Conservation (phyloP, 495 filamentous ascomycete genomes). For the Neurospora discreta region DNA sequence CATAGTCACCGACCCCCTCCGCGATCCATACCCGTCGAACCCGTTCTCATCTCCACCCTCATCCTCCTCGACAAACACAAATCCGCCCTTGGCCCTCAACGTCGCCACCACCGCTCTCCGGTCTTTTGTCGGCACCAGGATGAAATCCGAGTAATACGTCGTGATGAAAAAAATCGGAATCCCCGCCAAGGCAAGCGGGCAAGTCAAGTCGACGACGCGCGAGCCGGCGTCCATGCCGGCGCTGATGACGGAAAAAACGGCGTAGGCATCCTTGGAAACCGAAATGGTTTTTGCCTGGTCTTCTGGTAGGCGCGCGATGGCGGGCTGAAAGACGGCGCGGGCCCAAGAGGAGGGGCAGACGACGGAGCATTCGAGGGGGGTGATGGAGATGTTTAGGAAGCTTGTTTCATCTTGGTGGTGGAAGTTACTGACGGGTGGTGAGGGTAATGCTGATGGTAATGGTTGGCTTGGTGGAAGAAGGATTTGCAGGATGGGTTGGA, state of each 20-base stretch:
- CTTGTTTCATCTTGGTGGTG: conserved; percentile 38
- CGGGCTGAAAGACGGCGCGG: conserved; percentile 59
- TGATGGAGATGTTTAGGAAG: conserved; percentile 90
- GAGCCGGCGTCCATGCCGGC: conserved; percentile 90
- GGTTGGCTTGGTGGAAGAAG: conserved; percentile 52
- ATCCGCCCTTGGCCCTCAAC: conserved; percentile 61
- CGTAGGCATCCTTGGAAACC: conserved; percentile 73
- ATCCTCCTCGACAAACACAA: conserved; percentile 58
- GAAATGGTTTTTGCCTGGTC: conserved; percentile 44
- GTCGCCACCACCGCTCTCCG: conserved; percentile 62
- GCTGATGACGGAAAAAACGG: conserved; percentile 78
- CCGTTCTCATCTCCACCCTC: conserved; percentile 14
- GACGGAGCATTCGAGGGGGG: conserved; percentile 84
- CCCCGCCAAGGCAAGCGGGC: conserved; percentile 79
- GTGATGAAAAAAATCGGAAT: conserved; percentile 98
- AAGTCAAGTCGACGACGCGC: conserved; percentile 83
- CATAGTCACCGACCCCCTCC: background rate
- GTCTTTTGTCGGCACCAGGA: conserved; percentile 71
- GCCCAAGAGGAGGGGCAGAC: conserved; percentile 71
- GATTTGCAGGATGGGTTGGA: conserved; percentile 76
- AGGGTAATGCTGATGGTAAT: conserved; percentile 1
- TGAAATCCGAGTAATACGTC: conserved; percentile 96
- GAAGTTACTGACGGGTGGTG: too few relatives aligned
- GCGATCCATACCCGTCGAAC: background rate
- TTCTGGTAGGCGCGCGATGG: conserved; percentile 41